Base-by-base conservation (phyloP, 2,329 filamentous ascomycete species). In the Penicillium sp. region DNA sequence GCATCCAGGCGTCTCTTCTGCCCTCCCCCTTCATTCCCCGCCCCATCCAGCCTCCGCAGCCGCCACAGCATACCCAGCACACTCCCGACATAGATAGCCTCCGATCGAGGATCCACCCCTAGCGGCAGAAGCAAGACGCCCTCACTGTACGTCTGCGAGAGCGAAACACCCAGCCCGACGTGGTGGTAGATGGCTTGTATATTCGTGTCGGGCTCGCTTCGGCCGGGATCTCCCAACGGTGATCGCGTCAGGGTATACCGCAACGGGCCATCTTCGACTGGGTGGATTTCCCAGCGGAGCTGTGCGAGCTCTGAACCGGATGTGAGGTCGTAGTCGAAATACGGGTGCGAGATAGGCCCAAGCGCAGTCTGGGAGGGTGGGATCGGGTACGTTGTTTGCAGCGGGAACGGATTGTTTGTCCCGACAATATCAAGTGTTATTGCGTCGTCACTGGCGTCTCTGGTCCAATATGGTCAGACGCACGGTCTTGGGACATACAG, bases 161-260 rank as follows among this genome's bases (percentile, higher is more conserved):
- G 15, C 17, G 54, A 56, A 7, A 50, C 46, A 6, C 31, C 56
- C 44, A 62, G 7, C 7, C 60, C 60, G 17, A 62, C 35, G 29
- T 62, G 60, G 19, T 59, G 56, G 31, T 59, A 62, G 7, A 62
- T 56, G 3, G 56, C 56, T 30, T 46, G 15, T 7, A 46, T 35
- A 17, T 46, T 15, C 15, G 30, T 21, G 7, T 29, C 47, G 3
- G 3, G 11, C 35, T 51, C 41, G 19, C 30, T 45, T 2, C 7
- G 17, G 15, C 17, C 23, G 0, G 31, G 7, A 7, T 47, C 26
- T 2, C 21, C 23, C 26, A 45, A 19, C 21, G 41, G 13, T 8
- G 41, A 7, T 8, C 45, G 50, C 3, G 56, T 15, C 5, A 62
- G 60, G 13, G 56, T 59, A 56, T 62, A 62, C 21, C 56, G 55